Evolutionary conservation across 2,329 filamentous ascomycete genomes (phyloP).

Genomic region (Zasmidium angulare): DNA sequence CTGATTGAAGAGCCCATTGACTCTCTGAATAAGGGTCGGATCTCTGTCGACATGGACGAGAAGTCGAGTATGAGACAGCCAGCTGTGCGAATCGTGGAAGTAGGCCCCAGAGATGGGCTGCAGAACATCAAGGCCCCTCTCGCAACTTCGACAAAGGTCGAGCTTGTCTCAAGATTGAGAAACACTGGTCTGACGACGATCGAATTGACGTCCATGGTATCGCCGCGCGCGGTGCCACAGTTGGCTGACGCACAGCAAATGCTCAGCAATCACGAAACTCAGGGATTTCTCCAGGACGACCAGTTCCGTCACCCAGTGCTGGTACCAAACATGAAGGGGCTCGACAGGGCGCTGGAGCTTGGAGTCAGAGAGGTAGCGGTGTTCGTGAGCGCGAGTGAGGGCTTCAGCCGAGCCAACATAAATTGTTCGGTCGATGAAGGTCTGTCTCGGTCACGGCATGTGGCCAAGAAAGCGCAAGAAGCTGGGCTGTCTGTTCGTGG

Average conservation of each 20-base stretch:
- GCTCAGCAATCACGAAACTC: not conserved
- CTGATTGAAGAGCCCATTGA: not conserved
- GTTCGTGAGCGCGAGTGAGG: slow-evolving; percentile 44
- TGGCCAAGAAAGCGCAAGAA: slow-evolving; percentile 30
- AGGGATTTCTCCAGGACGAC: slow-evolving; percentile 1
- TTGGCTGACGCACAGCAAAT: slow-evolving; percentile 23
- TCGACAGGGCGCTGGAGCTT: slow-evolving; percentile 58
- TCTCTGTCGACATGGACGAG: not conserved
- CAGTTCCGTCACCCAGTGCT: slow-evolving; percentile 35
- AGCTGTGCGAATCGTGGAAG: slow-evolving; percentile 53
- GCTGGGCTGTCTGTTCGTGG: slow-evolving; percentile 36
- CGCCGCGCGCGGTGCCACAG: slow-evolving; percentile 56
- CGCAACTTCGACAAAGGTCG: slow-evolving; percentile 49
- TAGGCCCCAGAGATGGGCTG: slow-evolving; percentile 55
- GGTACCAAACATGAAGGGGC: slow-evolving; percentile 42
- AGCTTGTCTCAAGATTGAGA: slow-evolving; percentile 49
- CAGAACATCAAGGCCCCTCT: slow-evolving; percentile 54
- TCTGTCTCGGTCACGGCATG: slow-evolving; percentile 34
- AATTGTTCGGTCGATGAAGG: slow-evolving; percentile 42
- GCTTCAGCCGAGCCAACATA: slow-evolving; percentile 44
- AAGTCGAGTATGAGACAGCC: not conserved
- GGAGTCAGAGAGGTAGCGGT: slow-evolving; percentile 41
- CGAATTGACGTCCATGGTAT: slow-evolving; percentile 54
- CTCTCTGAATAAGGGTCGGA: not conserved
- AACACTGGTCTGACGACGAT: slow-evolving; percentile 51